Base-by-base conservation (phyloP, 2,329 filamentous ascomycete genomes). In the Arthrobotrys iridis region DNA sequence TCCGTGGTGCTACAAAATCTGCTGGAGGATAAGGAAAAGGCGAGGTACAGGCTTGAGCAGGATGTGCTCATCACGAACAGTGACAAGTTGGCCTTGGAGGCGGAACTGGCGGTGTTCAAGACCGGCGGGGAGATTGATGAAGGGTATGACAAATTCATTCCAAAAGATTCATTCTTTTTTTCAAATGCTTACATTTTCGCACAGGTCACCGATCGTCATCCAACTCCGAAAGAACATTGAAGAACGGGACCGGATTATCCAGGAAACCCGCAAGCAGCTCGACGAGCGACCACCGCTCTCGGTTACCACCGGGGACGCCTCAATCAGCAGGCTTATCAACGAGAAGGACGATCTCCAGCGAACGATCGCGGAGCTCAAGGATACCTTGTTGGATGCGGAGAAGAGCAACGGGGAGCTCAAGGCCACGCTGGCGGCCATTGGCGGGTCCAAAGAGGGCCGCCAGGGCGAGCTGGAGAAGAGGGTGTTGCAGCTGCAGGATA, bases 141-240 rank as follows among this genome's bases (percentile, higher is more conserved):
- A 78, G 78, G 79, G 80, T 81, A 78, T 10, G 65, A 40, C 45
- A 28, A 26, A 35, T 30, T 41, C 15, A 26, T 7, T 43, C 5
- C 7, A 48, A 10, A 7, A 41, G 48, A 30, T 26, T 50, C 15
- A 58, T 8, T 40, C 45, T 15, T 11, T 46, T 43, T 46, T 28
- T 37, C 0, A 13, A 26, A 26, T 10, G 35, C 55, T 60, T 22
- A 70, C 30, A 11, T 4, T 30, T 20, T 55, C 62, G 37, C 55
- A 77, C 66, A 81, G 80, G 59, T 81, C 79, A 48, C 77, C 78
- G 48, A 76, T 80, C 15, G 79, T 80, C 66, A 77, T 78, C 35
- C 78, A 77, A 33, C 78, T 81, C 46, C 79, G 79, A 28, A 78
- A 79, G 52, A 79, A 79, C 70, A 66, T 80, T 24, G 73, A 80